Percentiles rank a stretch among this genome's conserved stretches.
These are phyloP conservation scores for Centaurea solstitialis DNA, from an alignment of 129 eudicot genomes.

Conservation along the genomic window DNA sequence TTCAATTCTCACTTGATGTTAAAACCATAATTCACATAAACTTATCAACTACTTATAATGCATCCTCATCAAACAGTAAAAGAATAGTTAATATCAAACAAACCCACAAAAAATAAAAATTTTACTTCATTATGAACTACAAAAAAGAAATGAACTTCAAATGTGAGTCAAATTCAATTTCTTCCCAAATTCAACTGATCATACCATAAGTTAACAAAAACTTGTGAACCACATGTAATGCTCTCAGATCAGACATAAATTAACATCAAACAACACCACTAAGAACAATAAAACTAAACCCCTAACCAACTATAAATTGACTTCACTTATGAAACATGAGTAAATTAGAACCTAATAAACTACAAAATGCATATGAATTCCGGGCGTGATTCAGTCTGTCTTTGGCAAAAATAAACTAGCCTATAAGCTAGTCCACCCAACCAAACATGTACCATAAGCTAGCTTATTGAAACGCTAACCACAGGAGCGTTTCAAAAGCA, in stretches of 20 bases:
- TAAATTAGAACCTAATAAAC: background rate
- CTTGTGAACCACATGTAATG: background rate
- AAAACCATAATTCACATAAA: background rate
- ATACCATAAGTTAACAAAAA: conserved; percentile 5
- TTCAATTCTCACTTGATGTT: background rate
- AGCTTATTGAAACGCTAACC: too few species aligned
- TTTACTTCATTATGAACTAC: background rate
- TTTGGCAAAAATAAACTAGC: too few species aligned
- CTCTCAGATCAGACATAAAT: background rate
- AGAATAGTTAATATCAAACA: background rate
- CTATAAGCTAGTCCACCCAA: too few species aligned
- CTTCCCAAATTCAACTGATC: background rate
- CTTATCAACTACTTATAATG: background rate
- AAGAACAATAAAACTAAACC: background rate
- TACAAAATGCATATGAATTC: background rate
- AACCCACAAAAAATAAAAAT: background rate
- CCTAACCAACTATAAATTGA: background rate
- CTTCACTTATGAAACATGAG: background rate
- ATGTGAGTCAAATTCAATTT: background rate
- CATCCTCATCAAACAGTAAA: background rate
- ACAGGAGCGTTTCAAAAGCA: too few species aligned
- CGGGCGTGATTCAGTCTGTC: background rate
- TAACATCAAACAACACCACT: background rate
- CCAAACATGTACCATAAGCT: too few species aligned
- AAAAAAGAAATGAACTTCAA: background rate